Conservation (phyloP, 257 asterid species). For the Solanum clarkiae region DNA sequence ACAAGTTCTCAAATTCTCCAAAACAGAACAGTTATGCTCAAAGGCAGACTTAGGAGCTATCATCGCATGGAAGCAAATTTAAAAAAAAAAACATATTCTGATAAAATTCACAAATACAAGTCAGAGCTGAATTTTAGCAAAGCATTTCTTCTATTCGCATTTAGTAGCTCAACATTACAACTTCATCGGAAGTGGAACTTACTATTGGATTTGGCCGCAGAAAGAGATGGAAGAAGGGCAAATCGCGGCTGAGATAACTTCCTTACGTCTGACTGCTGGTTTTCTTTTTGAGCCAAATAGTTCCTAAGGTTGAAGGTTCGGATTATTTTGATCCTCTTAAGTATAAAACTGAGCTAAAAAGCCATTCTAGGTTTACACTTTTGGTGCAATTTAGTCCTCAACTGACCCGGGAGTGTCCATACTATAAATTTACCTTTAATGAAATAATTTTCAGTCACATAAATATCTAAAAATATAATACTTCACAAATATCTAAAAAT, state of each 20-base stretch:
- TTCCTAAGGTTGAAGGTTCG: neutral
- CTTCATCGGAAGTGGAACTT: neutral
- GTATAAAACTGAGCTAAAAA: neutral
- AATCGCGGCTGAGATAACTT: neutral
- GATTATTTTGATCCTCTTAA: neutral
- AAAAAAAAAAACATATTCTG: neutral
- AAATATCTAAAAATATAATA: no score
- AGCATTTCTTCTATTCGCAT: neutral
- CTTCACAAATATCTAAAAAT: no score
- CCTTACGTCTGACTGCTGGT: neutral
- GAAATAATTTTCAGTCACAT: no score
- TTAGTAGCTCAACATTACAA: neutral
- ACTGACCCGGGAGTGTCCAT: neutral
- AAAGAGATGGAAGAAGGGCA: neutral
- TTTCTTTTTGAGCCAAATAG: neutral
- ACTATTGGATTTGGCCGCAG: neutral
- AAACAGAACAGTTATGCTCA: neutral
- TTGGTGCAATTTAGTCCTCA: neutral
- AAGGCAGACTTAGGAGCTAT: neutral
- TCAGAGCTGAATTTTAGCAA: neutral
- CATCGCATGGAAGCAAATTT: neutral
- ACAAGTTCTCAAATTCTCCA: neutral
- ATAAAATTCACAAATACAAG: neutral
- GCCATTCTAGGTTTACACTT: neutral
- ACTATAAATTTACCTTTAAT: no score